Evolutionary conservation across 257 asterid species (phyloP).

Genomic region (Solanum appendiculatum): DNA sequence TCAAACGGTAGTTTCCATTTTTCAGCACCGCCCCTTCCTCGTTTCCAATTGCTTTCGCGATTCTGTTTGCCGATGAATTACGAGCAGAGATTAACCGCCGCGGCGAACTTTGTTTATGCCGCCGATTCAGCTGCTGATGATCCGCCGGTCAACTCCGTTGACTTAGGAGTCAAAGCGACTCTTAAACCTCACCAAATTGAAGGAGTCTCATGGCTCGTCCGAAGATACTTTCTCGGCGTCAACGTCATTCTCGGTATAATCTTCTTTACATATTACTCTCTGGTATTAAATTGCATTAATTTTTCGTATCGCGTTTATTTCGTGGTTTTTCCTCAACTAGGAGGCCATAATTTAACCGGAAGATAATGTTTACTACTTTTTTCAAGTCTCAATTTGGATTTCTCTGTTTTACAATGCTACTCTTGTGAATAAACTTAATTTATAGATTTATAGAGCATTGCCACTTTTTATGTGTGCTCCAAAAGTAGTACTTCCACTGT

Average conservation of each 20-base stretch:
- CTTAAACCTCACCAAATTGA: constrained; percentile 84
- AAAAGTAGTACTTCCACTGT: no score
- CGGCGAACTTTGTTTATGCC: constrained; percentile 60
- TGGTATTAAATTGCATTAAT: neutral
- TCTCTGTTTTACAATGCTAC: neutral
- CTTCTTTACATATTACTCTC: no score
- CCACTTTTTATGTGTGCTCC: no score
- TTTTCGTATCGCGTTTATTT: neutral
- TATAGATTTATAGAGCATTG: neutral
- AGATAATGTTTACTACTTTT: neutral
- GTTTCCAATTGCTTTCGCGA: neutral
- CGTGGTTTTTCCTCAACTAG: neutral
- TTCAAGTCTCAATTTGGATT: neutral
- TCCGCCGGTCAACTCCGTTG: constrained; percentile 16
- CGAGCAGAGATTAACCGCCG: constrained; percentile 59
- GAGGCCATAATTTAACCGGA: neutral
- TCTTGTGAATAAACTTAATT: neutral
- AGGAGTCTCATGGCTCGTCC: constrained; percentile 86
- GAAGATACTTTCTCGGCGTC: constrained; percentile 69
- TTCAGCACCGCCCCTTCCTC: neutral
- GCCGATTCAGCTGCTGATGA: constrained; percentile 30
- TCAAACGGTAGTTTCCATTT: neutral
- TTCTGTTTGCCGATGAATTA: constrained; percentile 39
- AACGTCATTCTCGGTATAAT: constrained; percentile 89
- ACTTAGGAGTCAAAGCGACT: constrained; percentile 46